These are phyloP conservation scores for Panicum hallii DNA, from an alignment of 202 grass and related monocot genomes.

Conservation along the genomic window DNA sequence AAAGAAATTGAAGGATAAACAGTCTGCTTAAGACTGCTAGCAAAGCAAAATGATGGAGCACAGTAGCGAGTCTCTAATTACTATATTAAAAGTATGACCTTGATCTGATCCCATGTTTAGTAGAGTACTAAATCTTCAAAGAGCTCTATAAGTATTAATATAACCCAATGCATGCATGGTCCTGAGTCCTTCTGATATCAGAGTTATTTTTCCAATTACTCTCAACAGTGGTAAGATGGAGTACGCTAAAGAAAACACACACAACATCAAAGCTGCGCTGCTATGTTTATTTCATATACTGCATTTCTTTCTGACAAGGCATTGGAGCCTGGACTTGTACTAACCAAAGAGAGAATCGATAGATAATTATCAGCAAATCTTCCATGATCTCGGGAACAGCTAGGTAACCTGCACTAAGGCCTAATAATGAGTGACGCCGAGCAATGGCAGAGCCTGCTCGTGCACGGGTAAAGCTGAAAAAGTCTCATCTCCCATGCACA, in stretches of 20 bases:
- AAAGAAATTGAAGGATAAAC: background rate
- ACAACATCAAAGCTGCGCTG: slow-evolving; percentile 16
- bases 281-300: slow-evolving; percentile 21
- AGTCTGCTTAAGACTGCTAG: background rate
- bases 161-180: background rate
- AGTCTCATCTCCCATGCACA: background rate
- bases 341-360: slow-evolving; percentile 18
- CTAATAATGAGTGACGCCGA: slow-evolving; percentile 34
- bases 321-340: background rate
- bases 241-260: background rate
- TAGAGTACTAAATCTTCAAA: background rate
- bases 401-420: slow-evolving; percentile 19
- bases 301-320: slow-evolving; percentile 18
- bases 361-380: slow-evolving; percentile 31
- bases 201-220: background rate
- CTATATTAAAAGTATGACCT: background rate
- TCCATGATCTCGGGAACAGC: slow-evolving; percentile 18
- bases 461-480: slow-evolving; percentile 1
- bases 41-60: background rate
- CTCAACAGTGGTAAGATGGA: slow-evolving; percentile 4
- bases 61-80: background rate
- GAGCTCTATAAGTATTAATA: background rate
- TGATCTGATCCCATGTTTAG: slow-evolving; percentile 11
- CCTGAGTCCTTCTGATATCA: background rate
- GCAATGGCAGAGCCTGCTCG: slow-evolving; percentile 26